Conservation (phyloP, 495 filamentous ascomycete species). For the Lineolata rhizophorae region DNA sequence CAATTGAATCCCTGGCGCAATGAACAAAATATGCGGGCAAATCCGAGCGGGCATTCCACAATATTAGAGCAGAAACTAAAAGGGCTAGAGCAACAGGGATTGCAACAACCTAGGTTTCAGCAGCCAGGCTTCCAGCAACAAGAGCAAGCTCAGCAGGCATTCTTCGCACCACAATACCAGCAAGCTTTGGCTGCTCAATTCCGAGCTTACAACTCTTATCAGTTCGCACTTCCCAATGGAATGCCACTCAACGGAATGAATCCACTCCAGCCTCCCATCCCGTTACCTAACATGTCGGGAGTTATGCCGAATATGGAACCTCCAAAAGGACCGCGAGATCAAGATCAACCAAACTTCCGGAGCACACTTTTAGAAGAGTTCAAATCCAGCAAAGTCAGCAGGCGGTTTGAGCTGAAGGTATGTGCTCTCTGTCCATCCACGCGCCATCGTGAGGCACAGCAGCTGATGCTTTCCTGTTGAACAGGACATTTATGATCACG, state of each 20-base stretch:
- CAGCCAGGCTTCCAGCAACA: too few relatives aligned
- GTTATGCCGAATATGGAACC: constrained; percentile 19
- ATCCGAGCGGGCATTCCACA: constrained; percentile 20
- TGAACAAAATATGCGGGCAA: constrained; percentile 23
- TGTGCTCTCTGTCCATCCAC: constrained; percentile 1
- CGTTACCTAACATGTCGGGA: constrained; percentile 11
- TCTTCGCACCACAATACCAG: constrained; percentile 1
- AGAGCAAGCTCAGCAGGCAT: too few relatives aligned
- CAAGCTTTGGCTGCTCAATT: constrained; percentile 3
- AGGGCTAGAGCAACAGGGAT: constrained; percentile 25
- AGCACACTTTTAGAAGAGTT: constrained; percentile 67
- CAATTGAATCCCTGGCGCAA: constrained; percentile 11
- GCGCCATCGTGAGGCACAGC: constrained; percentile 1
- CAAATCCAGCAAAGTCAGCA: constrained; percentile 51
- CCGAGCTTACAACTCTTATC: constrained; percentile 9
- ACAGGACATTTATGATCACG: constrained; percentile 61
- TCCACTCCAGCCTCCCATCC: constrained; percentile 12
- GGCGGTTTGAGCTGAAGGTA: constrained; percentile 69
- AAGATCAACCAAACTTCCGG: constrained; percentile 40
- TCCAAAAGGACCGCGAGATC: constrained; percentile 34
- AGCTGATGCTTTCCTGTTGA: not conserved
- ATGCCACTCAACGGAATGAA: constrained; percentile 17
- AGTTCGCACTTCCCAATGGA: constrained; percentile 10
- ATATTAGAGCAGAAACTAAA: constrained; percentile 28
- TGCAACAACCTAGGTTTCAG: too few relatives aligned